Base-by-base conservation (phyloP, 495 filamentous ascomycete species). In the Pseudomonodictys pantanalensis region DNA sequence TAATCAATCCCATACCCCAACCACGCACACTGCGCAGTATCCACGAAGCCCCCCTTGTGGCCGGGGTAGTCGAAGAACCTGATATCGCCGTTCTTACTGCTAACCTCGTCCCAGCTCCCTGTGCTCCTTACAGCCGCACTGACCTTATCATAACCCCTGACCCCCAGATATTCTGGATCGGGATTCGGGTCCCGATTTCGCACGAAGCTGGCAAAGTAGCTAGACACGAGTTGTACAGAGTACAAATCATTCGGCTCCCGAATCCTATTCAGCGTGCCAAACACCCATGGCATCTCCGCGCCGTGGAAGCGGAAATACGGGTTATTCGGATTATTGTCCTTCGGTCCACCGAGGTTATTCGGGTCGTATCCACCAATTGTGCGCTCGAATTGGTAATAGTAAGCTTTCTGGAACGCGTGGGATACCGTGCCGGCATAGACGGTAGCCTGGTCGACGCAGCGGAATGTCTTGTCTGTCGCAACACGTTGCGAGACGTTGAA, bases 361-460 rank as follows among this genome's bases (percentile, higher is more conserved):
- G 75, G 73, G 57, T 78, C 67, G 54, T 71, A 74, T 17, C 71
- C 73, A 24, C 65, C 56, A 22, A 60, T 71, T 8, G 72, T 70
- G 29, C 75, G 72, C 33, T 73, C 71, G 43, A 77, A 73, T 54
- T 77, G 74, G 65, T 77, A 79, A 68, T 73, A 78, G 68, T 78
- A 79, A 2, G 73, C 68, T 23, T 54, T 58, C 25, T 64, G 51
- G 64, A 78, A 76, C 6, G 68, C 68, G 11, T 66, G 60, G 17
- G 72, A 66, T 28, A 60, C 47, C 0, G 65, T 44, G 23, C 70
- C 75, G 0, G 75, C 72, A 58, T 75, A 77, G 43, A 72, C 64
- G 54, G 76, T 76, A 17, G 76, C 74, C 65, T 78, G 74, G 66
- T 77, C 73, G 53, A 76, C 68, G 62, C 77, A 79, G 46, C 73